Evolutionary conservation across 2,329 filamentous ascomycete genomes (phyloP).

Genomic region (Ambrosiella beaveri): DNA sequence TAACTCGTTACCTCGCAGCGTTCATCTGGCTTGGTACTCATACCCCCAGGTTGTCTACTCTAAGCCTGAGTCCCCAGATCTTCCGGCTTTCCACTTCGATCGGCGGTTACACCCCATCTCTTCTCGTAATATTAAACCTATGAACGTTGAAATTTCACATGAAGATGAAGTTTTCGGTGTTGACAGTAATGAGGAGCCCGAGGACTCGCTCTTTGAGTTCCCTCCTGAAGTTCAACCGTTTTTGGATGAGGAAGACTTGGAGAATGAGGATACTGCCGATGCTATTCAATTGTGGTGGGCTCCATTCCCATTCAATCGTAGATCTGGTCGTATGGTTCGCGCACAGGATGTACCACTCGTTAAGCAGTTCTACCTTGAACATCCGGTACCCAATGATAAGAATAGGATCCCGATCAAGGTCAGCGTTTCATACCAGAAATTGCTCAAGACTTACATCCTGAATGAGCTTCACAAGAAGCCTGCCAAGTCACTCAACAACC

Average conservation of each 20-base stretch:
- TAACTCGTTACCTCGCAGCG: slow-evolving; percentile 87
- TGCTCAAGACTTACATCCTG: slow-evolving; percentile 87
- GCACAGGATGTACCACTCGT: slow-evolving; percentile 93
- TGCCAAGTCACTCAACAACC: slow-evolving; percentile 88
- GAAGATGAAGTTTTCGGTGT: slow-evolving; percentile 85
- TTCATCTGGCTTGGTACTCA: slow-evolving; percentile 85
- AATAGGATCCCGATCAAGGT: slow-evolving; percentile 77
- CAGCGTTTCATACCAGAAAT: slow-evolving; percentile 92
- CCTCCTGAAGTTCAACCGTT: slow-evolving; percentile 72
- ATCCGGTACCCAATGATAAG: slow-evolving; percentile 48
- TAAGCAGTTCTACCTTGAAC: slow-evolving; percentile 97
- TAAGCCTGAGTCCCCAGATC: slow-evolving; percentile 66
- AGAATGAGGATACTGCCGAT: slow-evolving; percentile 73
- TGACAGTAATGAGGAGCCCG: slow-evolving; percentile 53
- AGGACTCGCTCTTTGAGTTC: slow-evolving; percentile 74
- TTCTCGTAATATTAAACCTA: slow-evolving; percentile 79
- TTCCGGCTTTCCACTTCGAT: slow-evolving; percentile 96
- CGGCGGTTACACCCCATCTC: slow-evolving; percentile 97
- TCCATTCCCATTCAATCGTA: slow-evolving; percentile 83
- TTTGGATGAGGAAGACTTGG: slow-evolving; percentile 72
- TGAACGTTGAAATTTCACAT: slow-evolving; percentile 79
- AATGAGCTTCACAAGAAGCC: slow-evolving; percentile 95
- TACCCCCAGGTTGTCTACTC: slow-evolving; percentile 86
- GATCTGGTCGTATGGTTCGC: slow-evolving; percentile 88
- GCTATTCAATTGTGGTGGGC: slow-evolving; percentile 97